Evolutionary conservation across 2,329 filamentous ascomycete genomes (phyloP).

Genomic region (Westerdykella sp.): DNA sequence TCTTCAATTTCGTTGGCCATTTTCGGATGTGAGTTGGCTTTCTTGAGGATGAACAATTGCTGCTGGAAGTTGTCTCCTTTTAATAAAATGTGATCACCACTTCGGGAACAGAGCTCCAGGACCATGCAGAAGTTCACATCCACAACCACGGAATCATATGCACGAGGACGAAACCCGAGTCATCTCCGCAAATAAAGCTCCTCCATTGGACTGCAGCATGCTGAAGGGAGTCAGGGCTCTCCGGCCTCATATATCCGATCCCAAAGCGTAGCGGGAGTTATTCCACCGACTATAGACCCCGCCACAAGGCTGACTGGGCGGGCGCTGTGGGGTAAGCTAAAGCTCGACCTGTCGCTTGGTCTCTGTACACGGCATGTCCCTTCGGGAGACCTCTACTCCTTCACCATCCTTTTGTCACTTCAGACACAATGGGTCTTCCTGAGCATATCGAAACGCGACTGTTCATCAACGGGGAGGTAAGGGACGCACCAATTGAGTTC

Average conservation of each 20-base stretch:
- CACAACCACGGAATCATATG: slow-evolving; percentile 6
- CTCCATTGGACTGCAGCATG: slow-evolving; percentile 12
- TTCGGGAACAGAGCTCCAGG: slow-evolving; percentile 2
- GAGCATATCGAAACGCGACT: slow-evolving; percentile 30
- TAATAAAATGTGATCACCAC: slow-evolving; percentile 13
- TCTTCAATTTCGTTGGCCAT: slow-evolving; percentile 28
- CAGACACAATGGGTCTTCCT: slow-evolving; percentile 19
- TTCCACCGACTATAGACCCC: background rate
- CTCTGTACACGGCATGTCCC: no score
- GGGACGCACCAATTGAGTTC: background rate
- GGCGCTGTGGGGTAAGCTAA: no score
- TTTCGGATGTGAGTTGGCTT: slow-evolving; percentile 2
- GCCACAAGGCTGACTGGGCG: background rate
- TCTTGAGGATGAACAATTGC: background rate
- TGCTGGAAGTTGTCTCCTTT: slow-evolving; percentile 6
- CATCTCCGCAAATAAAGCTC: slow-evolving; percentile 8
- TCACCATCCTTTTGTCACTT: background rate
- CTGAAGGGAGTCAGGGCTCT: slow-evolving; percentile 4
- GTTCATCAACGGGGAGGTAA: slow-evolving; percentile 33
- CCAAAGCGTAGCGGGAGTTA: slow-evolving; percentile 9
- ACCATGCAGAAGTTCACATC: slow-evolving; percentile 7
- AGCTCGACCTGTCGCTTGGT: no score
- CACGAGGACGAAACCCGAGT: slow-evolving; percentile 6
- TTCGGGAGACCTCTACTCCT: no score
- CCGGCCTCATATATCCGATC: slow-evolving; percentile 23